phyloP scores from a whole-genome alignment of 2,329 filamentous ascomycete species.

The Claviceps purpurea region DNA sequence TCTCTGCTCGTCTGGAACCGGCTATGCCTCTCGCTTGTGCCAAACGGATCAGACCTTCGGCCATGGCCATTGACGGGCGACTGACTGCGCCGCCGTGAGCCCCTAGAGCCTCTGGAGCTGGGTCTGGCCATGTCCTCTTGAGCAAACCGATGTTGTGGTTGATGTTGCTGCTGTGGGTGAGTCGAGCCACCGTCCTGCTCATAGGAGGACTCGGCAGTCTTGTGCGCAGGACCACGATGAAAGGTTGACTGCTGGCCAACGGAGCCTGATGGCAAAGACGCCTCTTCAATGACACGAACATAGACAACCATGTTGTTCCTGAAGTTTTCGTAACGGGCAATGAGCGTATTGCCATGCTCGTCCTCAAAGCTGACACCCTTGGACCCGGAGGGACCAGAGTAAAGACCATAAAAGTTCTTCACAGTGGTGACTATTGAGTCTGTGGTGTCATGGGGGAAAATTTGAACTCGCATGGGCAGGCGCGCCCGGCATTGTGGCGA shows the following conservation, averaged over 20 bases:
- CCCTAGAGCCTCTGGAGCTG: constrained; percentile 55
- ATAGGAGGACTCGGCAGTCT: constrained; percentile 30
- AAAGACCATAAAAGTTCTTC: constrained; percentile 97
- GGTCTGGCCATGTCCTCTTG: constrained; percentile 52
- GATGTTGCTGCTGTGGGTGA: constrained; percentile 18
- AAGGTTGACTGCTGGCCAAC: constrained; percentile 33
- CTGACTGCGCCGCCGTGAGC: constrained; percentile 62
- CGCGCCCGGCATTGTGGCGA: constrained; percentile 57
- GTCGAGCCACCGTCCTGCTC: constrained; percentile 36
- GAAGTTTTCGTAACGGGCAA: constrained; percentile 94
- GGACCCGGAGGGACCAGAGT: constrained; percentile 55
- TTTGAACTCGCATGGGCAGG: constrained; percentile 76
- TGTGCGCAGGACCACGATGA: constrained; percentile 33
- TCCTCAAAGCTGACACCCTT: constrained; percentile 94
- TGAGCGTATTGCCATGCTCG: constrained; percentile 74
- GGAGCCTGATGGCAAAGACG: constrained; percentile 32
- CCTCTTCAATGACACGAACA: constrained; percentile 66
- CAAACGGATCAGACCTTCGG: constrained; percentile 63
- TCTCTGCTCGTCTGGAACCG: constrained; percentile 59
- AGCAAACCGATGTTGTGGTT: constrained; percentile 34
- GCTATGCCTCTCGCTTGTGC: constrained; percentile 48
- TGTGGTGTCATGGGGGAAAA: constrained; percentile 89
- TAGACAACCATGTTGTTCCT: constrained; percentile 84
- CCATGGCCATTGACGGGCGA: constrained; percentile 59
- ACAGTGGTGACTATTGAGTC: constrained; percentile 97